phyloP scores from a whole-genome alignment of 176 grass and related monocot genomes.

The Lolium rigidum region DNA sequence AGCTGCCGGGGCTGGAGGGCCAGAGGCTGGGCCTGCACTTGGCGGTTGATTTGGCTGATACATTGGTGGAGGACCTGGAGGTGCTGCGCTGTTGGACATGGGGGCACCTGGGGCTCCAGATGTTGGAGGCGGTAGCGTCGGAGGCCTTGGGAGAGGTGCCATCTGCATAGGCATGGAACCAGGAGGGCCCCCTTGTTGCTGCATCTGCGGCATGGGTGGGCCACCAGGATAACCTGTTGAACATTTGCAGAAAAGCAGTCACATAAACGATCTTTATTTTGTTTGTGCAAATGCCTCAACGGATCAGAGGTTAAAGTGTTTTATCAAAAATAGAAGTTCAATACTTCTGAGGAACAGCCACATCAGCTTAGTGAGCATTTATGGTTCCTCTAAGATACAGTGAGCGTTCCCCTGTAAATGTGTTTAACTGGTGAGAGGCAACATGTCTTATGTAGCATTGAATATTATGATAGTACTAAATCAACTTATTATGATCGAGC shows the following conservation, averaged over 20 bases:
- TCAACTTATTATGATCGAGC: neutral
- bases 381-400: neutral
- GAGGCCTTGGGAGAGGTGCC: constrained; percentile 64
- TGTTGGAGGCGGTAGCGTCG: constrained; percentile 56
- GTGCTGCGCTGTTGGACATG: constrained; percentile 42
- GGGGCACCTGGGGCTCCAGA: constrained; percentile 50
- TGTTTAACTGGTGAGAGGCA: constrained; percentile 18
- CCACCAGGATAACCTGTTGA: constrained; percentile 63
- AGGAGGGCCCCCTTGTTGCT: constrained; percentile 20
- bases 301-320: neutral
- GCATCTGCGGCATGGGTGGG: constrained; percentile 9
- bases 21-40: constrained; percentile 45
- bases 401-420: neutral
- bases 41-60: constrained; percentile 58
- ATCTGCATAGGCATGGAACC: constrained; percentile 64
- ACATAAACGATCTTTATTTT: constrained; percentile 1
- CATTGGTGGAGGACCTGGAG: constrained; percentile 45
- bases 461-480: constrained; percentile 7
- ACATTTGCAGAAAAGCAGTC: constrained; percentile 5
- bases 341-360: constrained; percentile 15
- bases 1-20: constrained; percentile 43
- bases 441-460: neutral
- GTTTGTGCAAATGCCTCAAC: constrained; percentile 18
- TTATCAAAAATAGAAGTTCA: neutral
- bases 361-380: neutral